phyloP scores from a whole-genome alignment of 345 rosid species.

The Eucalyptus curtisii region DNA sequence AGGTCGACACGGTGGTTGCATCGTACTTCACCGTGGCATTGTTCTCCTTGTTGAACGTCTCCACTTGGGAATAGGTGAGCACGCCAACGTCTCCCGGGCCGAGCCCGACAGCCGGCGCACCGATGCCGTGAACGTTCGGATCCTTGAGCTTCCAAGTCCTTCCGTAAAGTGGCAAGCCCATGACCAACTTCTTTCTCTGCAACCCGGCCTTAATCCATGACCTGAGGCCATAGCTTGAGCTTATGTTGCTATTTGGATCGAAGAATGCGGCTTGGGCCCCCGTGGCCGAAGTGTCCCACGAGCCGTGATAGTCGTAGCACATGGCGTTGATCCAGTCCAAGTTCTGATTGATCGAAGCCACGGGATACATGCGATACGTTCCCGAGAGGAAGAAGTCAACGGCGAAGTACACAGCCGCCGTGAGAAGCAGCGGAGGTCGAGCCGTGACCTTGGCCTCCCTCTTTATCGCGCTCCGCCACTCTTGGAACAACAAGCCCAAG shows the following conservation, averaged over 20 bases:
- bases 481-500: background rate
- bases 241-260: conserved; percentile 1
- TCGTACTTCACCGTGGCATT: conserved; percentile 1
- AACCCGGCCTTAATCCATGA: conserved; percentile 11
- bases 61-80: background rate
- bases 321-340: conserved; percentile 10
- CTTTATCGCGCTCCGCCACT: conserved; percentile 5
- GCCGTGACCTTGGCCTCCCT: background rate
- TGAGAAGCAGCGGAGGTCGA: conserved; percentile 6
- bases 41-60: background rate
- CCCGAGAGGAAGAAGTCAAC: background rate
- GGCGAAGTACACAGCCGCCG: conserved; percentile 19
- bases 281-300: conserved; percentile 11
- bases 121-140: background rate
- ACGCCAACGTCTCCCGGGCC: conserved; percentile 1
- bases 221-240: conserved; percentile 6
- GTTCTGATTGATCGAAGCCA: background rate
- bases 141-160: conserved; percentile 14
- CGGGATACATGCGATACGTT: background rate
- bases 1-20: conserved; percentile 4
- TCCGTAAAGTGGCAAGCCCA: conserved; percentile 20
- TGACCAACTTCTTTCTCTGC: background rate
- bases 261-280: conserved; percentile 15
- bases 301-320: conserved; percentile 18
- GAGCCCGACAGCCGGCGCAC: conserved; percentile 5